Evolutionary conservation across 768 basidiomycete genomes (phyloP).

Genomic region (Leccinum fibrillosum): DNA sequence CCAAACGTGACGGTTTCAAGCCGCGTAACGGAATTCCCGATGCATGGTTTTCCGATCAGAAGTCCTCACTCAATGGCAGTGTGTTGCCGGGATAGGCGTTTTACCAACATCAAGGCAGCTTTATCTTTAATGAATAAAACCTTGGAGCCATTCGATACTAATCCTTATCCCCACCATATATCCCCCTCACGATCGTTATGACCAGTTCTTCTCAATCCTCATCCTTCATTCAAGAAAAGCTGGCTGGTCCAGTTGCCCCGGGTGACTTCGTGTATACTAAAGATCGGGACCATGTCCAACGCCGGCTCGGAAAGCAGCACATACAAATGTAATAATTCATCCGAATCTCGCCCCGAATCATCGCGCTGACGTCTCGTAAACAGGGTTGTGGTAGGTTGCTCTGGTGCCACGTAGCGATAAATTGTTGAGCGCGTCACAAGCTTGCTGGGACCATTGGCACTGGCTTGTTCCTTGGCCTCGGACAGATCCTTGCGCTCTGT

Average conservation of each 20-base stretch:
- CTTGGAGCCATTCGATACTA: background rate
- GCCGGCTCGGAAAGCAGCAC: constrained; percentile 19
- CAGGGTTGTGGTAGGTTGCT: constrained; percentile 21
- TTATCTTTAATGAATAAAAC: background rate
- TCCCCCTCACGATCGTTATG: background rate
- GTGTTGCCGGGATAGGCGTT: background rate
- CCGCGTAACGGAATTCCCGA: background rate
- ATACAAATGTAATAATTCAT: constrained; percentile 16
- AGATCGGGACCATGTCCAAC: constrained; percentile 18
- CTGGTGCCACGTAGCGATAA: background rate
- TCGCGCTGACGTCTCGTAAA: constrained; percentile 1
- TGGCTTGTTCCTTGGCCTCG: constrained; percentile 31
- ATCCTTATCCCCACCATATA: background rate
- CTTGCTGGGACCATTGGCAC: constrained; percentile 32
- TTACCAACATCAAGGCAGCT: background rate
- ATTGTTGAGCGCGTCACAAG: constrained; percentile 9
- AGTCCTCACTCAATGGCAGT: background rate
- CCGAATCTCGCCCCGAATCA: background rate
- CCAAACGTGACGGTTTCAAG: background rate
- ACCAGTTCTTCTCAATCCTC: background rate
- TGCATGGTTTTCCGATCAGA: too few relatives aligned
- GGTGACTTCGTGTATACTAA: constrained; percentile 16
- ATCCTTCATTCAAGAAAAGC: background rate
- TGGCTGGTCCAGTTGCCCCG: background rate
- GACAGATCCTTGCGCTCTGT: constrained; percentile 22